A percentile compares a stretch with the other conserved stretches of the same genome.
Conservation (phyloP, 2,329 filamentous ascomycete species). For the Elsinoe batatas region DNA sequence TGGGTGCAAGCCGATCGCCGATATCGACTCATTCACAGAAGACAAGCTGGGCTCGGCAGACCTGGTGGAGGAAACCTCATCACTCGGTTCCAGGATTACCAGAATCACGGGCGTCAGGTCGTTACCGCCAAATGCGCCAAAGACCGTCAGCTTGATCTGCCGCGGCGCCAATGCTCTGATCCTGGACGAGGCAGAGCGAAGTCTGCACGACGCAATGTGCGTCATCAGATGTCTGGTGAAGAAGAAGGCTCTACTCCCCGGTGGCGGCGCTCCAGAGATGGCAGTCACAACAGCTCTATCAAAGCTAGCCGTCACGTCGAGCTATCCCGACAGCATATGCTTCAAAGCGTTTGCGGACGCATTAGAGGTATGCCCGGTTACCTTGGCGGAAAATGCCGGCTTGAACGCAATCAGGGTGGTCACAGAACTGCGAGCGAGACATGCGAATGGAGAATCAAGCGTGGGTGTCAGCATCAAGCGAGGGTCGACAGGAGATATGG, state of each 20-base stretch:
- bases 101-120: constrained; percentile 88
- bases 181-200: constrained; percentile 92
- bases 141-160: constrained; percentile 90
- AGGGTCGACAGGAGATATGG: constrained; percentile 93
- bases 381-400: constrained; percentile 91
- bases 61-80: constrained; percentile 82
- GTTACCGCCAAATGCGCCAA: constrained; percentile 45
- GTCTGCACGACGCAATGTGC: constrained; percentile 92
- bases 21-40: constrained; percentile 96
- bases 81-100: constrained; percentile 80
- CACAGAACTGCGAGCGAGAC: constrained; percentile 85
- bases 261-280: constrained; percentile 92
- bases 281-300: constrained; percentile 84
- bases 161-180: constrained; percentile 91
- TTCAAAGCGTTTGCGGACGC: constrained; percentile 99
- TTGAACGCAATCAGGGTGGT: constrained; percentile 98
- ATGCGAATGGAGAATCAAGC: constrained; percentile 90
- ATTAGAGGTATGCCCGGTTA: constrained; percentile 93
- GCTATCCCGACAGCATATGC: constrained; percentile 92
- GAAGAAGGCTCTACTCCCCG: constrained; percentile 98
- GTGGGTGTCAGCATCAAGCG: constrained; percentile 97
- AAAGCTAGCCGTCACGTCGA: constrained; percentile 69
- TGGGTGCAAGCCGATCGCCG: constrained; percentile 96
- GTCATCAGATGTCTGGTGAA: constrained; percentile 96
- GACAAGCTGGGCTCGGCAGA: constrained; percentile 95